Base-by-base conservation (phyloP, 2,329 filamentous ascomycete species). In the Tolypocladium inflatum region DNA sequence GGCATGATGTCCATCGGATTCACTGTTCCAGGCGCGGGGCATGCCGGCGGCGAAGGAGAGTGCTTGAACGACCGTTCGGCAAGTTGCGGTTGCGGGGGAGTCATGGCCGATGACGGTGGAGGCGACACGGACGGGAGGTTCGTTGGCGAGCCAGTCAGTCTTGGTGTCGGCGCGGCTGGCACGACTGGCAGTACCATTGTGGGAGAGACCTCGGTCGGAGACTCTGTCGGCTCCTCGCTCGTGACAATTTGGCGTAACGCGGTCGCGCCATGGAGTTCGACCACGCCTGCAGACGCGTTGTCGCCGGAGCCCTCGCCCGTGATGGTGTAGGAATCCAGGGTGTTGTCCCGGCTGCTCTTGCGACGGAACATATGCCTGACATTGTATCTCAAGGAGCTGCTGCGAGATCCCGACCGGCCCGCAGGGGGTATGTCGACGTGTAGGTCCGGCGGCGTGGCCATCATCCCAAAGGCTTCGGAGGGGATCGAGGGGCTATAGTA, bases 1-100 rank as follows among this genome's bases (percentile, higher is more conserved):
- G 74, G 76, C 79, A 80, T 81, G 37, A 82, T 76, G 54, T 80
- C 77, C 75, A 80, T 80, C 0, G 79, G 79, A 45, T 81, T 81
- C 11, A 79, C 78, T 4, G 78, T 81, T 39, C 76, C 77, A 3
- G 75, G 74, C 2, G 74, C 71, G 41, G 77, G 70, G 54, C 71
- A 63, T 5, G 58, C 57, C 15, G 73, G 67, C 51, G 71, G 67
- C 23, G 67, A 68, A 54, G 70, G 65, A 30, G 67, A 67, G 9
- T 63, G 58, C 55, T 60, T 63, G 41, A 66, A 55, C 53, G 45
- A 58, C 45, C 37, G 41, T 30, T 48, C 54, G 19, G 48, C 30
- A 33, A 33, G 54, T 39, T 43, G 58, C 55, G 51, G 55, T 33
- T 33, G 58, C 19, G 48, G 57, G 19, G 54, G 53, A 53, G 51